These are phyloP conservation scores for Colletotrichum tropicicola DNA, from an alignment of 2,329 filamentous ascomycete species.

Conservation along the genomic window DNA sequence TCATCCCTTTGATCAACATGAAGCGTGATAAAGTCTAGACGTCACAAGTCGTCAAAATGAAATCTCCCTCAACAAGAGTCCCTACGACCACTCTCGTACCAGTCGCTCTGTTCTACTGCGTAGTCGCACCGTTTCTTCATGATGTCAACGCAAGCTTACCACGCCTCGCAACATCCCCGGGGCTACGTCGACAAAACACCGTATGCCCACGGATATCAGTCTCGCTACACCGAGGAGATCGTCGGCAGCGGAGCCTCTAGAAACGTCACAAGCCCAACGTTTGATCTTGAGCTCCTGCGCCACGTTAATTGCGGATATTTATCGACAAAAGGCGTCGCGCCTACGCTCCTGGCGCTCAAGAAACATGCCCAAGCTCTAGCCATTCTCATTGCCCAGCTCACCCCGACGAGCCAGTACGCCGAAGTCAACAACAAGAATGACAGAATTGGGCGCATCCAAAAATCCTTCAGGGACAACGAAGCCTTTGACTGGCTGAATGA, in stretches of 20 bases:
- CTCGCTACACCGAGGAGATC: conserved; percentile 22
- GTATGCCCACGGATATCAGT: conserved; percentile 26
- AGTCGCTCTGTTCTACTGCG: background rate
- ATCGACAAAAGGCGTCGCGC: conserved; percentile 59
- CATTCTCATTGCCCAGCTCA: conserved; percentile 59
- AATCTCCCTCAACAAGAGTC: too few relatives aligned
- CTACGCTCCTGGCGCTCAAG: conserved; percentile 66
- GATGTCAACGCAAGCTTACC: background rate
- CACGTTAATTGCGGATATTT: conserved; percentile 68
- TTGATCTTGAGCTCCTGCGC: conserved; percentile 36
- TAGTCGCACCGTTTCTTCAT: background rate
- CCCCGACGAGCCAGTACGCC: conserved; percentile 43
- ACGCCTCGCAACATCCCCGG: background rate
- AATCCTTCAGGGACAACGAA: conserved; percentile 50
- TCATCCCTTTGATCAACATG: background rate
- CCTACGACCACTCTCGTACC: background rate
- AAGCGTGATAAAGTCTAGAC: background rate
- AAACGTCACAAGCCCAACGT: conserved; percentile 22
- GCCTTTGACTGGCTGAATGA: conserved; percentile 67
- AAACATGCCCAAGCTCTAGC: conserved; percentile 67
- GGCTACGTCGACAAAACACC: conserved; percentile 16
- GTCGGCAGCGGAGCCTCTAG: background rate
- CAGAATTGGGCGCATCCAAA: conserved; percentile 12
- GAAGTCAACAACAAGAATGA: conserved; percentile 38
- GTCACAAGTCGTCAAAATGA: too few relatives aligned